Base-by-base conservation (phyloP, 805 yeast genomes). In the Ogataea naganishii region DNA sequence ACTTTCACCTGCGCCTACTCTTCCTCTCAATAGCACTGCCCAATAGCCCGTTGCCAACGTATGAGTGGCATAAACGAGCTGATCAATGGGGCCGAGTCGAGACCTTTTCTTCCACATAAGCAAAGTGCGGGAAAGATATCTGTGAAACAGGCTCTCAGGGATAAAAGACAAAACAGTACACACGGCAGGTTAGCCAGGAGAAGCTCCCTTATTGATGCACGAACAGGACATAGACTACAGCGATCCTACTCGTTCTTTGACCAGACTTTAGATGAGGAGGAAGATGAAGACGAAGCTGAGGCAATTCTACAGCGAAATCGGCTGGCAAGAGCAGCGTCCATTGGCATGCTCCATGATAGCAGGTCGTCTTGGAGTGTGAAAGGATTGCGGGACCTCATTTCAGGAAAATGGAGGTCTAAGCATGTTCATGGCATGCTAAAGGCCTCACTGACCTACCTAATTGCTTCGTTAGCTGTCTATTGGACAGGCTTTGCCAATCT, bases 401-500 rank as follows among this genome's bases (percentile, higher is more conserved):
- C 13, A n/a, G 6, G 12, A 5, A 17, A 3, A 24, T 11, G 23
- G 14, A n/a, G 8, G 22, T 6, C 4, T 10, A 20, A 18, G 17
- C 13, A 24, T 13, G 23, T 21, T 36, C 19, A 26, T 17, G 50
- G 40, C 24, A 74, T 72, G 3, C 28, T 78, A 26, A 81, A 82
- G 41, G 80, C 89, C 42, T 64, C 88, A 0, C 34, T 82, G n/a
- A 80, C 92, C 1, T 84, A 84, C 46, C 56, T 78, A 7, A 35
- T 82, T 1, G 89, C 86, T 1, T 78, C 94, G 0, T 45, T 80
- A 33, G 82, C 77, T 1, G 92, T 83, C 12, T 81, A 78, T 49
- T 65, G 64, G 41, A 45, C 64, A 1, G 56, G 68, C 1, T 56
- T 76, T 26, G 64, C 75, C 8, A 42, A 51, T 12, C 36, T 73